Evolutionary conservation across 73 alveolate genomes (phyloP).

Genomic region (Stentor coeruleus): DNA sequence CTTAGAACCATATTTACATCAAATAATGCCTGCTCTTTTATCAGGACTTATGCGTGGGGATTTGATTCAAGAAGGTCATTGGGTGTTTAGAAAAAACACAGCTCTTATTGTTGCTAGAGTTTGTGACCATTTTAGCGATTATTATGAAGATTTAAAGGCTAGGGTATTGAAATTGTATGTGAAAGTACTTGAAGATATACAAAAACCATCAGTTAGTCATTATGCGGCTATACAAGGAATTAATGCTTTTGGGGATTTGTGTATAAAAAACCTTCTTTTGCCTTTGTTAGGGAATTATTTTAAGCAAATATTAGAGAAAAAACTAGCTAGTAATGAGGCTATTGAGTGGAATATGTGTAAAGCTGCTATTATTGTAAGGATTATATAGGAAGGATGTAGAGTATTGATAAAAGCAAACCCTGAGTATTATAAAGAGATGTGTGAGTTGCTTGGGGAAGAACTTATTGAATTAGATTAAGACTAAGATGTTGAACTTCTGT

Average conservation of each 20-base stretch:
- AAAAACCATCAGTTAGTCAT: not conserved
- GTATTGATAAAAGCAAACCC: not conserved
- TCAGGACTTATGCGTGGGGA: not conserved
- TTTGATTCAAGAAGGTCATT: not conserved
- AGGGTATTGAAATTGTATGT: conserved; percentile 2
- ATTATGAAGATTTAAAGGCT: conserved; percentile 18
- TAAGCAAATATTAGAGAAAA: not conserved
- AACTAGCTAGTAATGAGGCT: not conserved
- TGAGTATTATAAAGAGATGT: not conserved
- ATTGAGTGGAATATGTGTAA: not conserved
- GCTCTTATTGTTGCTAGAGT: conserved; percentile 16
- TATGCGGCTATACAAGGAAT: conserved; percentile 23
- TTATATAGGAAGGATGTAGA: conserved; percentile 13
- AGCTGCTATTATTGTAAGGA: conserved; percentile 5
- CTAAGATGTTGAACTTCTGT: conserved; percentile 11
- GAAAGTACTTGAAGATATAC: not conserved
- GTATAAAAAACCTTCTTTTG: not conserved
- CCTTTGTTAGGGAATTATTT: not conserved
- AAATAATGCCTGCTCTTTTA: conserved; percentile 6
- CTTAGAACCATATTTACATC: conserved; percentile 5
- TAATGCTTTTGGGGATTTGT: conserved; percentile 10
- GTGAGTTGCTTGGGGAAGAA: not conserved
- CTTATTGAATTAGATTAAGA: not conserved
- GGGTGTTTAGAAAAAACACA: conserved; percentile 7
- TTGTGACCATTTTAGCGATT: not conserved